Percentiles rank a stretch among this genome's conserved stretches.
These are phyloP conservation scores for Sphagnum contortum DNA, from an alignment of 225 moss, liverwort and hornwort genomes.

Conservation along the genomic window DNA sequence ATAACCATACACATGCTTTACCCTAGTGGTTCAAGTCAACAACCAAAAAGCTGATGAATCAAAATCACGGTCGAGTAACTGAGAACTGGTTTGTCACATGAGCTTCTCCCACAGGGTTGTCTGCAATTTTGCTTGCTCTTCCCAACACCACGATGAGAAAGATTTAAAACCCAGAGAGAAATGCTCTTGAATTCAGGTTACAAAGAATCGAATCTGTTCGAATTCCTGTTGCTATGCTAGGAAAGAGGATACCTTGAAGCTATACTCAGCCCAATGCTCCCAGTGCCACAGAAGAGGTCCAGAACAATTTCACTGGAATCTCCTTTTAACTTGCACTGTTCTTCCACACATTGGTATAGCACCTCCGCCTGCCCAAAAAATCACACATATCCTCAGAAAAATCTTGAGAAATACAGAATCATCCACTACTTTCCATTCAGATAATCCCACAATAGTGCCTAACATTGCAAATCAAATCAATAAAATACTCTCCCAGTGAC, in stretches of 20 bases:
- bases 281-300: slow-evolving; percentile 98
- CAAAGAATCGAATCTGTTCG: too few species aligned
- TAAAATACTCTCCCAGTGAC: too few species aligned
- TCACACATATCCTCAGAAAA: too few species aligned
- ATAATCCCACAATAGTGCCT: not conserved
- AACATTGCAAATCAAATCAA: not conserved
- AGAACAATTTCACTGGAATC: slow-evolving; percentile 78
- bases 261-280: slow-evolving; percentile 93
- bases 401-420: too few species aligned
- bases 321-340: slow-evolving; percentile 70
- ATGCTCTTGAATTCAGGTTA: too few species aligned
- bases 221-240: too few species aligned
- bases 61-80: not conserved
- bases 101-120: too few species aligned
- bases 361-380: slow-evolving; percentile 64
- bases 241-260: slow-evolving; percentile 40
- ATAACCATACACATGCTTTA: slow-evolving; percentile 92
- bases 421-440: not conserved
- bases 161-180: too few species aligned
- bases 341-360: slow-evolving; percentile 70
- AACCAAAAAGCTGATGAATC: not conserved
- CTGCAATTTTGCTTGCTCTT: too few species aligned
- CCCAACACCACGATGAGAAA: too few species aligned
- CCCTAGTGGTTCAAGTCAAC: slow-evolving; percentile 21
- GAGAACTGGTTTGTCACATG: too few species aligned